Conservation (phyloP, 2,329 filamentous ascomycete species). For the Talaromyces sp. region DNA sequence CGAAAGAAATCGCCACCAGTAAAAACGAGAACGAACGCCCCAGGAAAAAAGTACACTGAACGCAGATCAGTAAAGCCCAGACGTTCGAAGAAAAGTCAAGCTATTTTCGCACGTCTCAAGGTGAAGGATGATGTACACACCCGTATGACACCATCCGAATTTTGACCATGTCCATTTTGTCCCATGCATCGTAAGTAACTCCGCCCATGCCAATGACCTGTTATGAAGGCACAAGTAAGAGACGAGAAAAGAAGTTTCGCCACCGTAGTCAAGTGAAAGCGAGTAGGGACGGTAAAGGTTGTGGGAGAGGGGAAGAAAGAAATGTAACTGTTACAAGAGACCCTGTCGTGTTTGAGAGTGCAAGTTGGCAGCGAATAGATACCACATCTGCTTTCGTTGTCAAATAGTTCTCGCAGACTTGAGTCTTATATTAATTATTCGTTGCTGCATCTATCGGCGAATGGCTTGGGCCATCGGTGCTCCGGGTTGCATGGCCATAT, state of each 20-base stretch:
- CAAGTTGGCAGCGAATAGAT: conserved; percentile 5
- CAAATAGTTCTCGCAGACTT: conserved; percentile 20
- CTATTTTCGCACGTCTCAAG: conserved; percentile 33
- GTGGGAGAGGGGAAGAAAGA: not conserved
- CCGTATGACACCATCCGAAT: conserved; percentile 30
- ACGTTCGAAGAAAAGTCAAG: conserved; percentile 28
- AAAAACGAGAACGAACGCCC: conserved; percentile 1
- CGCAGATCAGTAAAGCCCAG: conserved; percentile 28
- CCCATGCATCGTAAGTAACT: conserved; percentile 42
- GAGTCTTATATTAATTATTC: conserved; percentile 7
- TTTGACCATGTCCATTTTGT: conserved; percentile 36
- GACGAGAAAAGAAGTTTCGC: conserved; percentile 25
- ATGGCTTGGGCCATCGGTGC: conserved; percentile 39
- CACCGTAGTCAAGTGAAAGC: conserved; percentile 18
- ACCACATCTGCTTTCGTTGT: conserved; percentile 14
- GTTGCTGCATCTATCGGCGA: conserved; percentile 30
- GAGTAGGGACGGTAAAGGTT: conserved; percentile 7
- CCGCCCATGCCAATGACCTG: conserved; percentile 38
- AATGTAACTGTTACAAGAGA: conserved; percentile 19
- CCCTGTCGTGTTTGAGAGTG: not conserved
- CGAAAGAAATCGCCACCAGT: conserved; percentile 17
- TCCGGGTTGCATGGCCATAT: conserved; percentile 44
- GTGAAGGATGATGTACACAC: conserved; percentile 30
- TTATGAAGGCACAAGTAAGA: conserved; percentile 26
- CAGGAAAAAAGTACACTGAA: conserved; percentile 23